Percentiles rank a stretch among this genome's conserved stretches.
phyloP scores from a whole-genome alignment of 345 rosid species.

The Melastoma malabathricum region DNA sequence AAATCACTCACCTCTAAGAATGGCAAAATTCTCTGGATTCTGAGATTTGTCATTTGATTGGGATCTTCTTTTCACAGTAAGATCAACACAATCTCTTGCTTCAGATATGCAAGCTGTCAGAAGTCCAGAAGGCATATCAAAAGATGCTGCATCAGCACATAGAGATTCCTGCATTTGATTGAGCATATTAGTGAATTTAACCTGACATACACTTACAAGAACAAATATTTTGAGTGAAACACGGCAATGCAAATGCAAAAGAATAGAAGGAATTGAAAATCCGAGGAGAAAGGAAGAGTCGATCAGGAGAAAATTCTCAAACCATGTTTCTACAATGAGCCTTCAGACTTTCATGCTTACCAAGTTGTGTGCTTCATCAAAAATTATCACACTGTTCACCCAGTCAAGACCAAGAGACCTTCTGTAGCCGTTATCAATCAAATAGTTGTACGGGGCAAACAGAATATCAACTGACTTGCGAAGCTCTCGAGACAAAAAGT shows the following conservation, averaged over 20 bases:
- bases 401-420: constrained; percentile 52
- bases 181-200: constrained; percentile 4
- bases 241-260: no score
- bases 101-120: constrained; percentile 81
- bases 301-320: background rate
- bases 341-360: constrained; percentile 30
- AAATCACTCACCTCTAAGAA: constrained; percentile 55
- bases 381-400: constrained; percentile 59
- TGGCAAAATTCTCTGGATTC: constrained; percentile 84
- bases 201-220: background rate
- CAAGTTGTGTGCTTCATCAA: constrained; percentile 97
- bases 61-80: constrained; percentile 46
- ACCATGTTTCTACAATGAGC: constrained; percentile 1
- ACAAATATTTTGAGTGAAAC: no score
- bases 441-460: constrained; percentile 88
- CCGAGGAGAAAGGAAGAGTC: background rate
- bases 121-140: constrained; percentile 70
- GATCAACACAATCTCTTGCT: constrained; percentile 74
- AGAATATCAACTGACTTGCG: constrained; percentile 77
- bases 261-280: no score
- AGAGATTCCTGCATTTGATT: constrained; percentile 56
- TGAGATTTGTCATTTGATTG: constrained; percentile 48
- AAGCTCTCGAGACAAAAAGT: constrained; percentile 70
- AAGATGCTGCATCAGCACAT: constrained; percentile 93
- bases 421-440: constrained; percentile 62